Conservation (phyloP, 148 eudicot species). For the Pharnaceum exiguum region DNA sequence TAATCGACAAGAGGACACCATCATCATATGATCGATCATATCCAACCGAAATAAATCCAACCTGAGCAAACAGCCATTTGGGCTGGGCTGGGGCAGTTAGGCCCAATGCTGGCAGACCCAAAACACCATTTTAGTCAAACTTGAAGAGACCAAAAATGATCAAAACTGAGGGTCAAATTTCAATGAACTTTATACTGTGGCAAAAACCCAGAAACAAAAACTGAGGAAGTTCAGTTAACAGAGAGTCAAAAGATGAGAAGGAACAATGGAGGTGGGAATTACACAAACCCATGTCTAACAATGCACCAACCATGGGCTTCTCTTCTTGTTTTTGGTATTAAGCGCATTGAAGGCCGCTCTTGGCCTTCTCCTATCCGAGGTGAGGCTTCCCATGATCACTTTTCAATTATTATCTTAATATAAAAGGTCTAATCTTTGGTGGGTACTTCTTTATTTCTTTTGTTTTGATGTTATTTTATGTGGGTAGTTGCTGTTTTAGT, state of each 20-base stretch:
- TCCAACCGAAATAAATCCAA: too few species aligned
- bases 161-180: too few species aligned
- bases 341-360: conserved; percentile 94
- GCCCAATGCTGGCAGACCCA: too few species aligned
- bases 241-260: conserved; percentile 33
- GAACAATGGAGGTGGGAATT: conserved; percentile 35
- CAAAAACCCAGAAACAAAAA: neutral
- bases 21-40: too few species aligned
- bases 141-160: too few species aligned
- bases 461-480: neutral
- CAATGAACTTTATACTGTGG: too few species aligned
- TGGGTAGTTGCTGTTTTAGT: conserved; percentile 1
- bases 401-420: neutral
- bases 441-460: neutral
- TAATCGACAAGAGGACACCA: too few species aligned
- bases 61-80: too few species aligned
- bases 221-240: too few species aligned
- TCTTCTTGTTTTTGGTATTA: conserved; percentile 76
- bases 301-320: conserved; percentile 99
- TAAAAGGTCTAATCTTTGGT: neutral
- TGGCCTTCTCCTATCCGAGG: conserved; percentile 95
- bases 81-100: too few species aligned
- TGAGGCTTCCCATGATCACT: conserved; percentile 9
- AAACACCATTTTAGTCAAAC: too few species aligned
- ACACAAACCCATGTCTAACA: conserved; percentile 72